Conservation (phyloP, 2,329 filamentous ascomycete genomes). For the Harringtonia lauricola region DNA sequence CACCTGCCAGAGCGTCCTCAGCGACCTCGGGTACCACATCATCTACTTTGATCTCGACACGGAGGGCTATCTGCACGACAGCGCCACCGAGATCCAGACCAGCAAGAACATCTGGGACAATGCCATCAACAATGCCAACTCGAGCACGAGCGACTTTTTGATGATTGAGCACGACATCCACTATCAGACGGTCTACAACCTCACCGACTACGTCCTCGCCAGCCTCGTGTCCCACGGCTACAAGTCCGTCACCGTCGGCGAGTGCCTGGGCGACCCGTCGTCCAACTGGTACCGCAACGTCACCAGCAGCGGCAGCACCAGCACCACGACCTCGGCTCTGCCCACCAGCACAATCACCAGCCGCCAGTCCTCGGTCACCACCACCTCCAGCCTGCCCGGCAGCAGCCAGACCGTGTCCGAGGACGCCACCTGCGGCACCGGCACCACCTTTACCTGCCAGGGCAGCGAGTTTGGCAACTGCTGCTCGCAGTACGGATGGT, state of each 20-base stretch:
- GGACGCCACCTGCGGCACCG: conserved; percentile 5
- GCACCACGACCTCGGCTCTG: not conserved
- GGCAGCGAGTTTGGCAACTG: conserved; percentile 6
- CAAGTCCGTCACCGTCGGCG: conserved; percentile 38
- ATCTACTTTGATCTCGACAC: conserved; percentile 27
- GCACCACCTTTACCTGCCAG: not conserved
- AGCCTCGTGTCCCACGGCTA: conserved; percentile 30
- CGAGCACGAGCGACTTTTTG: conserved; percentile 23
- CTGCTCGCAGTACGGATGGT: conserved; percentile 7
- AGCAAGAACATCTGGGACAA: conserved; percentile 20
- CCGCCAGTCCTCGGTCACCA: not conserved
- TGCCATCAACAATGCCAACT: conserved; percentile 10
- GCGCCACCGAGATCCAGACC: conserved; percentile 19
- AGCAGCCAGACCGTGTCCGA: too few species aligned
- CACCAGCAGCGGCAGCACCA: not conserved
- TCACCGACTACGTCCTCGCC: conserved; percentile 32
- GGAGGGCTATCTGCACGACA: conserved; percentile 20
- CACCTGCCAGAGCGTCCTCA: conserved; percentile 18
- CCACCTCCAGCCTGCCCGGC: not conserved
- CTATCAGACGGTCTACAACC: conserved; percentile 30
- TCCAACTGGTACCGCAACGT: conserved; percentile 39
- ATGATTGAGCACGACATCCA: conserved; percentile 41
- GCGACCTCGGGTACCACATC: conserved; percentile 22
- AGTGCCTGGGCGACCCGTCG: conserved; percentile 40
- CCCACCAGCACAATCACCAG: not conserved